Base-by-base conservation (phyloP, 1,284 basidiomycete species). In the Inonotus hispidus region DNA sequence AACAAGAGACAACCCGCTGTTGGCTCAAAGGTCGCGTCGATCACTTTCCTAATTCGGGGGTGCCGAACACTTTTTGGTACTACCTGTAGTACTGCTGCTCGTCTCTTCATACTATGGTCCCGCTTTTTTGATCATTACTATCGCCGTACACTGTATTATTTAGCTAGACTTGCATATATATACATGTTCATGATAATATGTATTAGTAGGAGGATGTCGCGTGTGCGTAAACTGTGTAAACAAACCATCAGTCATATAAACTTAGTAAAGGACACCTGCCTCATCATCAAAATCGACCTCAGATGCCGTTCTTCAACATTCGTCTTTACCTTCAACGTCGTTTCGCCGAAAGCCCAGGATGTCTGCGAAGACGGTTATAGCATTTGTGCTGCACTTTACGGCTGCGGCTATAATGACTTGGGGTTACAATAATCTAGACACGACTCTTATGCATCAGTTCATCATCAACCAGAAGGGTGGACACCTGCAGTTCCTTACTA, bases 401-500 rank as follows among this genome's bases (percentile, higher is more conserved):
- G 75, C 79, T 2, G 73, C 74, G 3, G 68, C 68, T 1, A 67
- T 78, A 56, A 83, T 85, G 79, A 66, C 73, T 0, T 81, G 79
- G 68, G 82, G 81, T 0, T 84, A 75, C 65, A 64, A 70, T 3
- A 70, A 72, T 38, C 69, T 84, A 16, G 66, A 70, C 55, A 65
- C 66, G 3, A 64, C 80, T 14, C 64, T 71, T 6, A 70, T 77
- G 19, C 71, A 77, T 62, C 65, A 67, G 1, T 77, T 72, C 66
- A 77, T 86, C 37, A 60, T 65, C 2, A 64, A 65, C 1, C 82
- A 82, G 67, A 82, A 79, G 64, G 86, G 87, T 21, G 89, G 88
- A 0, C 82, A 85, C 65, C 78, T 79, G 53, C 85, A 87, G 69
- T 92, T 82, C 68, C 72, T 93, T 56, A 93, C 91, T 0, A 88